Conservation (phyloP, 257 asterid species). For the Salvia miltiorrhiza region DNA sequence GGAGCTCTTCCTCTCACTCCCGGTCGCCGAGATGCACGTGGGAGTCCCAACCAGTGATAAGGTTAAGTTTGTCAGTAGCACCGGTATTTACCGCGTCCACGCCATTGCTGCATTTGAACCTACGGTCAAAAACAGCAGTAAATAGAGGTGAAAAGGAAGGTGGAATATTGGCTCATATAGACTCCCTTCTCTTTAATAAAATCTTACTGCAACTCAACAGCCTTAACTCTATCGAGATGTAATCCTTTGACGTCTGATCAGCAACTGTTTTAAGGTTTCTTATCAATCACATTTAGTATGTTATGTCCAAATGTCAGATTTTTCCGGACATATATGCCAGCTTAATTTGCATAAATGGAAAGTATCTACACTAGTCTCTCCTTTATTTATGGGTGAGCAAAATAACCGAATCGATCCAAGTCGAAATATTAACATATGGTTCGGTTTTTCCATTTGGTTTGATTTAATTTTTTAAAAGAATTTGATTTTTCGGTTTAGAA, state of each 20-base stretch:
- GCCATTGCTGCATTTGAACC: background rate
- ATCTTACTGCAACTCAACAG: background rate
- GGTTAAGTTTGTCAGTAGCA: background rate
- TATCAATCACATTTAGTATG: background rate
- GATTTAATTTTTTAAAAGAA: no score
- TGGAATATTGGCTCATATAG: no score
- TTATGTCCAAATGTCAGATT: background rate
- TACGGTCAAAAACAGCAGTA: background rate
- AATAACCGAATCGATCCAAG: no score
- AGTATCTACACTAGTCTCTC: background rate
- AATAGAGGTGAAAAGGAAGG: background rate
- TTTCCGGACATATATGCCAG: background rate
- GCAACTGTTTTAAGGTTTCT: background rate
- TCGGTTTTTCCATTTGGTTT: no score
- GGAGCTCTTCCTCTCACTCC: background rate
- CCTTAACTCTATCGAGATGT: background rate
- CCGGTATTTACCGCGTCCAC: slow-evolving; percentile 12
- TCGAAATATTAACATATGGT: no score
- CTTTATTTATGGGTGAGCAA: no score
- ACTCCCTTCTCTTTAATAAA: no score
- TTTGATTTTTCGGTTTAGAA: no score
- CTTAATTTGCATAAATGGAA: background rate
- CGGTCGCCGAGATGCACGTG: background rate
- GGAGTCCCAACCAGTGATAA: slow-evolving; percentile 6
- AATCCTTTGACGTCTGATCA: background rate